Base-by-base conservation (phyloP, 2,329 filamentous ascomycete species). In the Aspergillus melleus region DNA sequence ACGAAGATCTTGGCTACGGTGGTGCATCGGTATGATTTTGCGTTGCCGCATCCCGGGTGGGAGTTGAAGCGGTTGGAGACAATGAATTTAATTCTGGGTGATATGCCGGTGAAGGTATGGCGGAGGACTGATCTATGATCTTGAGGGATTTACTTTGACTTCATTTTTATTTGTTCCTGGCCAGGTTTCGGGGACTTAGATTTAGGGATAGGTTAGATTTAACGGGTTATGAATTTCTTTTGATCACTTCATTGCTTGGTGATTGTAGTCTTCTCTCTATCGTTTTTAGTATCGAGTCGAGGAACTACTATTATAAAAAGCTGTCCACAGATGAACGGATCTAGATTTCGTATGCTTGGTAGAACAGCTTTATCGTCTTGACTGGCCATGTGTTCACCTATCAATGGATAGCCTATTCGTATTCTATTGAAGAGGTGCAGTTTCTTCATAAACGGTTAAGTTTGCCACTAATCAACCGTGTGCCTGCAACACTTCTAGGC, bases 1-100 rank as follows among this genome's bases (percentile, higher is more conserved):
- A 77, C 76, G 14, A 91, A 80, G 63, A 91, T 68, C 9, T 51
- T 74, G 52, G 70, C 72, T 19, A 68, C 67, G 3, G 53, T 73
- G 55, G 66, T 74, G 16, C 67, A 68, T 49, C 68, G 70, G 12
- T 74, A 72, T 58, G 68, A 71, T n/a, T 72, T 74, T 64, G 67
- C 69, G 16, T 54, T 74, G 44, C 54, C 68, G 11, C 53, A 63
- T 54, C 66, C 64, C 1, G 61, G 62, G 2, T 72, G 69, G 70
- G 66, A 72, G 59, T 29, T 68, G 61, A 55, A 66, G 55, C 62
- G 70, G 44, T 39, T 64, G 53, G 70, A 73, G 64, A 71, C 67
- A 14, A 68, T 73, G 65, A 72, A 74, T 58, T 60, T 68, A 57
- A 70, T 71, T 49, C 54, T 74, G 60, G 74, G 74, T 0, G 61